Evolutionary conservation across 768 basidiomycete species (phyloP).

Genomic region (Pleurotus pulmonarius): DNA sequence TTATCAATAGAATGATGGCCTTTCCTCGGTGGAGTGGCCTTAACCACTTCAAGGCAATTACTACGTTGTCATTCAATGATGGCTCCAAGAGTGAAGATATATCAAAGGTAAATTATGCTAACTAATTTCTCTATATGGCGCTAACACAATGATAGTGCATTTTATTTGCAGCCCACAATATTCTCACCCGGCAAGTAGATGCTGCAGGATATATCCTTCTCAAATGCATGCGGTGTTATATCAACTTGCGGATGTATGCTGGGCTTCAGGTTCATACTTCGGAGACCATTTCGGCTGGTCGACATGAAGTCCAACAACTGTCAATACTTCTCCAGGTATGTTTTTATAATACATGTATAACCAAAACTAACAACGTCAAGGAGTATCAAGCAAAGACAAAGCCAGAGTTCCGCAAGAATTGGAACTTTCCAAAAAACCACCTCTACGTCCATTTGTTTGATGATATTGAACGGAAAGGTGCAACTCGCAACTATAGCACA

Average conservation of each 20-base stretch:
- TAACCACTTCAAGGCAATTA: slow-evolving; percentile 24
- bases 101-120: slow-evolving; percentile 21
- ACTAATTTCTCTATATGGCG: background rate
- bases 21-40: slow-evolving; percentile 31
- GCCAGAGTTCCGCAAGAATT: slow-evolving; percentile 18
- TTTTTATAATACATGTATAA: background rate
- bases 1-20: slow-evolving; percentile 17
- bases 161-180: slow-evolving; percentile 21
- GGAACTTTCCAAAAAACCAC: slow-evolving; percentile 33
- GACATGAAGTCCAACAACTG: slow-evolving; percentile 14
- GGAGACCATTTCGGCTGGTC: slow-evolving; percentile 18
- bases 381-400: slow-evolving; percentile 2
- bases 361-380: background rate
- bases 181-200: slow-evolving; percentile 11
- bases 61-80: slow-evolving; percentile 26
- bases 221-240: slow-evolving; percentile 23
- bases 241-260: slow-evolving; percentile 24
- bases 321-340: slow-evolving; percentile 18
- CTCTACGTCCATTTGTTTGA: slow-evolving; percentile 25
- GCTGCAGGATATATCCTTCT: slow-evolving; percentile 22
- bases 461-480: slow-evolving; percentile 29
- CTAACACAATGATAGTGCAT: slow-evolving; percentile 18
- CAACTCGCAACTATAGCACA: slow-evolving; percentile 24
- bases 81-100: slow-evolving; percentile 32
- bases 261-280: slow-evolving; percentile 27